A percentile compares a stretch with the other conserved stretches of the same genome.
phyloP scores from a whole-genome alignment of 805 yeast genomes.

The Saturnispora ahearnii region DNA sequence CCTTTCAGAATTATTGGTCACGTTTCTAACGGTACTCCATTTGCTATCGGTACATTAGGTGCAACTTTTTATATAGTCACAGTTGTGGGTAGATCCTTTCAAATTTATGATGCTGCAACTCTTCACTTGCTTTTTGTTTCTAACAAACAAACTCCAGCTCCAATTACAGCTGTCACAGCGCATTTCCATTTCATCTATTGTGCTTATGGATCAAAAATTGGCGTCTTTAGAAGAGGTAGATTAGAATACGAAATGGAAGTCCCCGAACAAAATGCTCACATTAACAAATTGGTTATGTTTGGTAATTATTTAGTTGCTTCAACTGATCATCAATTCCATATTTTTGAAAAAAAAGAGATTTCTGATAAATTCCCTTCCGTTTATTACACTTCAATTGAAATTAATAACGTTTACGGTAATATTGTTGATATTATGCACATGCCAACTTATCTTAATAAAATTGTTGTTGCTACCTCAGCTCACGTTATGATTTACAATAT shows the following conservation, averaged over 20 bases:
- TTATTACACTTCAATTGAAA: slow-evolving; percentile 52
- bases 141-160: slow-evolving; percentile 59
- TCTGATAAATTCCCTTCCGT: slow-evolving; percentile 44
- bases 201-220: slow-evolving; percentile 60
- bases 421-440: slow-evolving; percentile 69
- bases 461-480: slow-evolving; percentile 70
- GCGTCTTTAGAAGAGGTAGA: slow-evolving; percentile 76
- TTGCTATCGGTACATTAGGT: slow-evolving; percentile 84
- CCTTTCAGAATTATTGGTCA: slow-evolving; percentile 86
- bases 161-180: slow-evolving; percentile 64
- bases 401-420: slow-evolving; percentile 58
- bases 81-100: slow-evolving; percentile 82
- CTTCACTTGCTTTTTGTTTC: slow-evolving; percentile 81
- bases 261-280: slow-evolving; percentile 25
- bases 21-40: slow-evolving; percentile 80
- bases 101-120: slow-evolving; percentile 85
- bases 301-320: slow-evolving; percentile 70
- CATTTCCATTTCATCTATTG: slow-evolving; percentile 82
- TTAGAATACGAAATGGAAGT: slow-evolving; percentile 35
- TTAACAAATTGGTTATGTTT: slow-evolving; percentile 51
- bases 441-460: slow-evolving; percentile 86
- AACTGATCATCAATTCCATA: slow-evolving; percentile 27
- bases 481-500: slow-evolving; percentile 60
- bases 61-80: slow-evolving; percentile 81
- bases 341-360: slow-evolving; percentile 26